These are phyloP conservation scores for Angomonas deanei DNA, from an alignment of 208 protist species.

Conservation along the genomic window DNA sequence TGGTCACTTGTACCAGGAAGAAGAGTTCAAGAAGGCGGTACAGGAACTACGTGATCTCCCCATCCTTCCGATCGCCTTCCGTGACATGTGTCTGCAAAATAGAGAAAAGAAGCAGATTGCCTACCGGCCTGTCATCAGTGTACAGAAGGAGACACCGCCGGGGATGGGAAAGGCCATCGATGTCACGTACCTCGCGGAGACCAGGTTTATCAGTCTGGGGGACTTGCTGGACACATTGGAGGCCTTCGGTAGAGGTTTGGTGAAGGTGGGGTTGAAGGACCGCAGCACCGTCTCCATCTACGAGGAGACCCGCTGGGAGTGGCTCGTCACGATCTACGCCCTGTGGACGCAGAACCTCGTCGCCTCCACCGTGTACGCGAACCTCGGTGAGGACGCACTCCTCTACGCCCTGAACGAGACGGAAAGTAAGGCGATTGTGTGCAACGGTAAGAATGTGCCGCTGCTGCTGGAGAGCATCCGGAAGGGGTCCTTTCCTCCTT, in stretches of 20 bases:
- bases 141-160: slow-evolving; percentile 15
- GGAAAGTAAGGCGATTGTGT: slow-evolving; percentile 52
- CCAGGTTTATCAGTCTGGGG: slow-evolving; percentile 20
- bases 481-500: slow-evolving; percentile 29
- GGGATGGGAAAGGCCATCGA: slow-evolving; percentile 18
- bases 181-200: slow-evolving; percentile 39
- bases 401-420: slow-evolving; percentile 61
- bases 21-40: slow-evolving; percentile 15
- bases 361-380: slow-evolving; percentile 77
- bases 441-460: slow-evolving; percentile 55
- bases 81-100: slow-evolving; percentile 16
- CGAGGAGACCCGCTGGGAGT: slow-evolving; percentile 81
- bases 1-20: slow-evolving; percentile 17
- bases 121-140: slow-evolving; percentile 31
- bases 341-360: slow-evolving; percentile 62
- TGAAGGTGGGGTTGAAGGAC: slow-evolving; percentile 29
- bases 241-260: slow-evolving; percentile 47
- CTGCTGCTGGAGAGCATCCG: slow-evolving; percentile 35
- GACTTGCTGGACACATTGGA: slow-evolving; percentile 34
- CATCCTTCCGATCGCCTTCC: slow-evolving; percentile 24
- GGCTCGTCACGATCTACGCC: slow-evolving; percentile 65
- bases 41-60: slow-evolving; percentile 17
- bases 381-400: slow-evolving; percentile 74
- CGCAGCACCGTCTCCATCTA: slow-evolving; percentile 62
- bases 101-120: slow-evolving; percentile 15